phyloP scores from a whole-genome alignment of 192 early-diverging fungal genomes.

The Linnemannia schmuckeri region DNA sequence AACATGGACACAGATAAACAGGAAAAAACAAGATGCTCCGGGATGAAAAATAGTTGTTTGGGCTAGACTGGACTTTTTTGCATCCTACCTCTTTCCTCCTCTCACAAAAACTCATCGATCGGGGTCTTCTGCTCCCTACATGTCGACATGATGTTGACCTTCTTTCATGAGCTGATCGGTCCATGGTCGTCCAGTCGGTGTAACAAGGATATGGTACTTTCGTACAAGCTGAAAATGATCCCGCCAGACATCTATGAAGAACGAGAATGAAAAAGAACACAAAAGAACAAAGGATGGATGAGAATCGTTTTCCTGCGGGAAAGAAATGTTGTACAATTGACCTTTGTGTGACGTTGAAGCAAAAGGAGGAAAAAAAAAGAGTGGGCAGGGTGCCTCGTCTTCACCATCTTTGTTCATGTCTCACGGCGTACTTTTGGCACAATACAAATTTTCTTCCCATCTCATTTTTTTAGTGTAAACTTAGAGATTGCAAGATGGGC shows the following conservation, averaged over 20 bases:
- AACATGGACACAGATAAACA: background rate
- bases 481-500: background rate
- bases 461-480: background rate
- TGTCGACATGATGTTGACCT: too few species aligned
- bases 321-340: background rate
- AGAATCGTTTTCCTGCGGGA: background rate
- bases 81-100: background rate
- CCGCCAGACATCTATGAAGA: constrained; percentile 78
- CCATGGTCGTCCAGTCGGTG: constrained; percentile 20
- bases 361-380: background rate
- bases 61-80: background rate
- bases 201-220: constrained; percentile 64
- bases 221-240: constrained; percentile 87
- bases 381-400: background rate
- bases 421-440: background rate
- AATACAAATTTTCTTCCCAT: constrained; percentile 1
- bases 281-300: background rate
- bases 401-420: background rate
- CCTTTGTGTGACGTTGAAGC: constrained; percentile 1
- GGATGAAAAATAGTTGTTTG: constrained; percentile 3
- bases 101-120: background rate
- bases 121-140: background rate
- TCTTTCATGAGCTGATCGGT: constrained; percentile 16
- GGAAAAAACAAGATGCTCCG: background rate
- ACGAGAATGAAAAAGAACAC: background rate